phyloP scores from a whole-genome alignment of 2,329 filamentous ascomycete genomes.

The Trichophyton benhamiae region DNA sequence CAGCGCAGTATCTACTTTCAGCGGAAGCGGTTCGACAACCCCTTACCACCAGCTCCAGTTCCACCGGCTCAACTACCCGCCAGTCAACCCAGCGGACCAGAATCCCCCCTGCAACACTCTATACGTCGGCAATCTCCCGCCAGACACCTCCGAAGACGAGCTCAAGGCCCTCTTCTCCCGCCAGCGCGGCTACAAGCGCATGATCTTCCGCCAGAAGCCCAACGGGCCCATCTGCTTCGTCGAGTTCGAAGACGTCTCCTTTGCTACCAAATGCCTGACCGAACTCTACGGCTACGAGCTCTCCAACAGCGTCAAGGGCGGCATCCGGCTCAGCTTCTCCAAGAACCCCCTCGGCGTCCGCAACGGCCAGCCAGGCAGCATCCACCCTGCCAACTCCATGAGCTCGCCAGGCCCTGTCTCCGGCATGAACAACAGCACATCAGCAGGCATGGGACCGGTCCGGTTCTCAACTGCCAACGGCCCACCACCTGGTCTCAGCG shows the following conservation, averaged over 20 bases:
- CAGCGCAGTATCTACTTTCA: slow-evolving; percentile 44
- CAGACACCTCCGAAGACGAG: slow-evolving; percentile 89
- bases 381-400: slow-evolving; percentile 35
- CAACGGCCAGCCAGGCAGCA: slow-evolving; percentile 52
- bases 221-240: slow-evolving; percentile 99
- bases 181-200: slow-evolving; percentile 84
- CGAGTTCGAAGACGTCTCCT: slow-evolving; percentile 87
- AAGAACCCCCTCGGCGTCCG: slow-evolving; percentile 94
- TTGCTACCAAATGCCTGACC: slow-evolving; percentile 79
- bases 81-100: slow-evolving; percentile 86
- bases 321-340: slow-evolving; percentile 89
- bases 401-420: slow-evolving; percentile 35
- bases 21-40: slow-evolving; percentile 32
- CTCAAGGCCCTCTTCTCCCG: slow-evolving; percentile 87
- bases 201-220: slow-evolving; percentile 88
- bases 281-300: slow-evolving; percentile 79
- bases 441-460: slow-evolving; percentile 41
- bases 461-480: slow-evolving; percentile 58
- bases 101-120: slow-evolving; percentile 96
- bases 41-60: slow-evolving; percentile 48
- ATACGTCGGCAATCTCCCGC: slow-evolving; percentile 91
- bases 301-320: slow-evolving; percentile 86
- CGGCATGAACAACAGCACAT: slow-evolving; percentile 24
- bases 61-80: slow-evolving; percentile 59
- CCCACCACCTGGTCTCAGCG: slow-evolving; percentile 68